Percentiles rank a stretch among this genome's conserved stretches.
phyloP scores from a whole-genome alignment of 805 yeast genomes.

The Metschnikowia chrysomelidarum region DNA sequence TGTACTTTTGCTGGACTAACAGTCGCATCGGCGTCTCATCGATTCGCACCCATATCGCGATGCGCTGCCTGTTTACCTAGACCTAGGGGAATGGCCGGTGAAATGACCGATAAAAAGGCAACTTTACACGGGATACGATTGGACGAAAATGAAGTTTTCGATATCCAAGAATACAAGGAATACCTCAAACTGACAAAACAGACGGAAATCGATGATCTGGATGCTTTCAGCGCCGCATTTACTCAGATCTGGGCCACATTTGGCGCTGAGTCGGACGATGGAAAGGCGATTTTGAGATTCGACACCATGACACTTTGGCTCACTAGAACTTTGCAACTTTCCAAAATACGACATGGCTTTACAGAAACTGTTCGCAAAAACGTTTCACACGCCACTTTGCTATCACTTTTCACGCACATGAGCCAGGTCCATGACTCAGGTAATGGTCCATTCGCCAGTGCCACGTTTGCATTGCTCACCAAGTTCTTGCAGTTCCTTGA shows the following conservation, averaged over 20 bases:
- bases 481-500: conserved; percentile 47
- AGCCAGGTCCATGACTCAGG: conserved; percentile 71
- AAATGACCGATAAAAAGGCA: too few relatives aligned
- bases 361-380: background rate
- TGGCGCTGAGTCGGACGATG: conserved; percentile 4
- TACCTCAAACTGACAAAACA: conserved; percentile 6
- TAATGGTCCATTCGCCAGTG: conserved; percentile 67
- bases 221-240: conserved; percentile 2
- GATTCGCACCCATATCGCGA: too few relatives aligned
- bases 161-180: conserved; percentile 4
- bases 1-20: too few relatives aligned
- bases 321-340: conserved; percentile 49
- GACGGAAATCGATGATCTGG: conserved; percentile 2
- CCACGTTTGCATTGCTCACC: conserved; percentile 57
- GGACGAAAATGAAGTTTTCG: too few relatives aligned
- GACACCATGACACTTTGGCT: conserved; percentile 70
- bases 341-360: conserved; percentile 1
- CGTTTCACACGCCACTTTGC: conserved; percentile 15
- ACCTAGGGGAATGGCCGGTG: too few relatives aligned
- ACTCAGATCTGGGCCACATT: conserved; percentile 2
- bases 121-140: too few relatives aligned
- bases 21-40: too few relatives aligned
- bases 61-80: too few relatives aligned
- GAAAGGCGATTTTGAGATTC: conserved; percentile 16
- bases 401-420: conserved; percentile 48